Evolutionary conservation across 129 eudicot genomes (phyloP).

Genomic region (Kitagawia praeruptora): DNA sequence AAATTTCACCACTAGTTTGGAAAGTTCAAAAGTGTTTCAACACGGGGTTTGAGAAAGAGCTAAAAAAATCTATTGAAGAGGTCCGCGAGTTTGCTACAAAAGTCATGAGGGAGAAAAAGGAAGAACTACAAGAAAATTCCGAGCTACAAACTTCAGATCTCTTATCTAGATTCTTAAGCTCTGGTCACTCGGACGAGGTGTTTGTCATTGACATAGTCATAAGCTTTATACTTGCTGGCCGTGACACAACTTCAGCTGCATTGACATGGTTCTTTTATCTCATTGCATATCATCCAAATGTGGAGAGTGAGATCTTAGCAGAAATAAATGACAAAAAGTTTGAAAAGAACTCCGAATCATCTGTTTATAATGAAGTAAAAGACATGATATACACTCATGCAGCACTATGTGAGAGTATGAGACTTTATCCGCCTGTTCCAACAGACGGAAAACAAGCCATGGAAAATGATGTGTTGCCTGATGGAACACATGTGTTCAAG

Average conservation of each 20-base stretch:
- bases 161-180: slow-evolving; percentile 49
- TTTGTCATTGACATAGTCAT: slow-evolving; percentile 39
- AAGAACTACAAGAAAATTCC: slow-evolving; percentile 27
- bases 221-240: slow-evolving; percentile 44
- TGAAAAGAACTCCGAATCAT: slow-evolving; percentile 8
- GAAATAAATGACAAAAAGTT: slow-evolving; percentile 18
- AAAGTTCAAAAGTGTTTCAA: slow-evolving; percentile 35
- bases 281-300: slow-evolving; percentile 25
- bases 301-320: slow-evolving; percentile 26
- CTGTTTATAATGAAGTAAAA: slow-evolving; percentile 37
- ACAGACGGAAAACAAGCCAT: slow-evolving; percentile 26
- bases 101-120: slow-evolving; percentile 30
- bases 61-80: slow-evolving; percentile 13
- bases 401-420: slow-evolving; percentile 49
- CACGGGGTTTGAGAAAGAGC: slow-evolving; percentile 51
- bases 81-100: slow-evolving; percentile 46
- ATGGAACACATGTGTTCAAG: slow-evolving; percentile 38
- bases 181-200: slow-evolving; percentile 47
- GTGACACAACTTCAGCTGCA: slow-evolving; percentile 59
- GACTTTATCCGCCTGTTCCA: slow-evolving; percentile 63
- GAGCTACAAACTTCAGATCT: slow-evolving; percentile 36
- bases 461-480: slow-evolving; percentile 41
- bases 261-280: slow-evolving; percentile 70
- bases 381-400: slow-evolving; percentile 62
- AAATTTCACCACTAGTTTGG: slow-evolving; percentile 41